Percentiles rank a stretch among this genome's conserved stretches.
phyloP scores from a whole-genome alignment of 352 stramenopile species.

The Pythium aquatile region DNA sequence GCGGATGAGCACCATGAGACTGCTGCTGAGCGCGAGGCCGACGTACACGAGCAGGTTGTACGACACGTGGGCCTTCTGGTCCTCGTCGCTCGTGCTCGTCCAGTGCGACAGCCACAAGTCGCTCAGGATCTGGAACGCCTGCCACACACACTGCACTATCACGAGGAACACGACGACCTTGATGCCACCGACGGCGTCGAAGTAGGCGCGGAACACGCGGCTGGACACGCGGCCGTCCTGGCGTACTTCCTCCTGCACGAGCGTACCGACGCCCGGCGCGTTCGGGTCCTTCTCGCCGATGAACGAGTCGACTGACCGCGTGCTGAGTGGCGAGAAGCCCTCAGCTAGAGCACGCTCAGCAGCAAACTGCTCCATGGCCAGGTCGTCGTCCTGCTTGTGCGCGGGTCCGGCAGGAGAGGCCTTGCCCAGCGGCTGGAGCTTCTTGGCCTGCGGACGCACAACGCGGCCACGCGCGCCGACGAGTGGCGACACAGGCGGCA shows the following conservation, averaged over 20 bases:
- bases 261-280: slow-evolving; percentile 4
- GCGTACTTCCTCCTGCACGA: slow-evolving; percentile 37
- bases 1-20: slow-evolving; percentile 58
- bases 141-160: slow-evolving; percentile 74
- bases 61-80: slow-evolving; percentile 82
- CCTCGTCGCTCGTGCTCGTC: slow-evolving; percentile 63
- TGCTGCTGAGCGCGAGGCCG: slow-evolving; percentile 45
- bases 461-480: slow-evolving; percentile 24
- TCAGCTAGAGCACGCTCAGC: slow-evolving; percentile 28
- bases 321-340: slow-evolving; percentile 37
- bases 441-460: slow-evolving; percentile 3
- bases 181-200: slow-evolving; percentile 41
- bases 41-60: slow-evolving; percentile 63
- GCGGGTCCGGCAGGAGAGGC: not conserved
- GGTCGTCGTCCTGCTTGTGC: not conserved
- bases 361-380: slow-evolving; percentile 31
- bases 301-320: slow-evolving; percentile 34
- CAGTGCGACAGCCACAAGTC: slow-evolving; percentile 93
- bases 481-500: slow-evolving; percentile 38
- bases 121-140: slow-evolving; percentile 81
- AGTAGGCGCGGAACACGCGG: slow-evolving; percentile 49
- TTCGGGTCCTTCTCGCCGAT: slow-evolving; percentile 28
- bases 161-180: slow-evolving; percentile 47
- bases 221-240: slow-evolving; percentile 35
- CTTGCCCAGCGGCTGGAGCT: slow-evolving; percentile 7